phyloP scores from a whole-genome alignment of 768 basidiomycete species.

The Lentinula lateritia region DNA sequence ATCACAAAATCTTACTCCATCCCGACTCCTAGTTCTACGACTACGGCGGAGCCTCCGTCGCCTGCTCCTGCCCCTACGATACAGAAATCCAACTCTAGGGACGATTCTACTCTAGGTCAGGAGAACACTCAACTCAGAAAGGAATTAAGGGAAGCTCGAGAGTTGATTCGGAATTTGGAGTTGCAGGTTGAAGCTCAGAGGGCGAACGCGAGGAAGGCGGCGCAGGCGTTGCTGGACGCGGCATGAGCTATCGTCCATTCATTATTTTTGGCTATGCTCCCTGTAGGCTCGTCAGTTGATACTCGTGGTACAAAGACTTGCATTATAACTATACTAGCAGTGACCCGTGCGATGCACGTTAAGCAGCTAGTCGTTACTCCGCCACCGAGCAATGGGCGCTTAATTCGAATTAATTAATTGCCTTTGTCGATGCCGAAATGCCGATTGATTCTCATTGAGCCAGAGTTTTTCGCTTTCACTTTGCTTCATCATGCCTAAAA shows the following conservation, averaged over 20 bases:
- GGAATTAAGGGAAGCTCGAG: slow-evolving; percentile 75
- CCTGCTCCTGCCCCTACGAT: background rate
- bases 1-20: background rate
- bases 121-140: slow-evolving; percentile 60
- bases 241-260: background rate
- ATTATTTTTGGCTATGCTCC: no score
- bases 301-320: no score
- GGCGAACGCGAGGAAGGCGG: slow-evolving; percentile 73
- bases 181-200: slow-evolving; percentile 72
- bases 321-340: no score
- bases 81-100: background rate
- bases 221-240: slow-evolving; percentile 48
- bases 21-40: slow-evolving; percentile 10
- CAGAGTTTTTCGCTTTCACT: background rate
- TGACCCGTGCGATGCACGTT: no score
- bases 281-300: no score
- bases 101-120: slow-evolving; percentile 23
- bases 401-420: no score
- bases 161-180: slow-evolving; percentile 80
- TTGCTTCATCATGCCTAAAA: background rate
- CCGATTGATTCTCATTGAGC: no score
- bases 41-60: background rate
- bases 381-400: no score
- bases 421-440: no score
- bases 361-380: no score